Percentiles rank a stretch among this genome's conserved stretches.
Evolutionary conservation across 257 asterid genomes (phyloP).

Genomic region (Scutellaria minor): DNA sequence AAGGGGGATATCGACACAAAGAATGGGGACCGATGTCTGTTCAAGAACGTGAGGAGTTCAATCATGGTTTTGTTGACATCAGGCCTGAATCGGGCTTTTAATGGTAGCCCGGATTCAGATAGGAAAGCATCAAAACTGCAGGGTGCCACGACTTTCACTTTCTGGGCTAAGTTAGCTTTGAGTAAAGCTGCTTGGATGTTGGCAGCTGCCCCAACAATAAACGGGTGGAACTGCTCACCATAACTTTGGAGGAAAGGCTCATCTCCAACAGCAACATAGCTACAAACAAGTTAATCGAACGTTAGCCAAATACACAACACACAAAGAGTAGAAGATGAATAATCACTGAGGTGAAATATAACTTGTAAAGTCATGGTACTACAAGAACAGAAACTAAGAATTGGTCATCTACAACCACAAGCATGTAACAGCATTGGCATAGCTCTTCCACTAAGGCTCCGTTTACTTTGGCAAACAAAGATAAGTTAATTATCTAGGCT

Average conservation of each 20-base stretch:
- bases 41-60: conserved; percentile 68
- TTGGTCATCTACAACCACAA: not conserved
- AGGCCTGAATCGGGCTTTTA: conserved; percentile 64
- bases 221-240: conserved; percentile 72
- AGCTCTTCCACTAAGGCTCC: not conserved
- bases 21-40: conserved; percentile 66
- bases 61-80: conserved; percentile 76
- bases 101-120: conserved; percentile 61
- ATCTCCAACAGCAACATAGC: conserved; percentile 81
- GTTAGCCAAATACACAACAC: conserved; percentile 19
- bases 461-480: no score
- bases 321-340: not conserved
- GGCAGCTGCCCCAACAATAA: conserved; percentile 74
- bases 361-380: not conserved
- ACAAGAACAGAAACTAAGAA: not conserved
- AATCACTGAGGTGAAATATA: not conserved
- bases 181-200: conserved; percentile 71
- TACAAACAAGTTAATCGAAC: conserved; percentile 30
- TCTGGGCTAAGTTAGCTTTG: conserved; percentile 63
- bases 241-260: conserved; percentile 76
- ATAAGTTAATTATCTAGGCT: no score
- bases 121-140: conserved; percentile 71
- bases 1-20: conserved; percentile 74
- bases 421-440: conserved; percentile 8
- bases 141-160: conserved; percentile 71